Evolutionary conservation across 2,329 filamentous ascomycete species (phyloP), one percentile per base, ranked within the genome.

Genomic region (Dryadomyces sulphureus): DNA sequence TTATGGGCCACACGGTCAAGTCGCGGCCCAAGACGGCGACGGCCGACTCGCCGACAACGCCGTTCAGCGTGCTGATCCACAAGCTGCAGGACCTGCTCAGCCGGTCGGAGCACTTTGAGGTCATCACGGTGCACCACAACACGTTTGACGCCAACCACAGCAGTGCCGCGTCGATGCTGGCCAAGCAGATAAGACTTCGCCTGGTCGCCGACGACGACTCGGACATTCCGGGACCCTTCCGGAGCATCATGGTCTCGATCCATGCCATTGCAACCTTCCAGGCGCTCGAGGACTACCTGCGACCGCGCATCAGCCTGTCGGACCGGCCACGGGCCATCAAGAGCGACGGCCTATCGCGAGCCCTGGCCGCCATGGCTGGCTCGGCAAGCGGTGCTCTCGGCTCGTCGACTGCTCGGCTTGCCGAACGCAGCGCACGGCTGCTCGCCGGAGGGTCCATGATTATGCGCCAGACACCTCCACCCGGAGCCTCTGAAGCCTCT

Each of bases 241-340:
- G 85, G 20, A 94, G 90, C 54, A 93, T 98, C 52, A 95, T 95
- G 83, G 92, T 98, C 1, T 94, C 88, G 0, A 98, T 98, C 48
- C 92, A 98, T 60, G 92, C 92, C 16, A 96, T 98, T 57, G 90
- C 92, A 2, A 96, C 89, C 0, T 96, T 98, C 68, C 96, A 95
- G 61, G 85, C 90, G 0, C 67, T 98, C 21, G 92, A 96, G 58
- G 92, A 98, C 59, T 98, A 96, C 60, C 71, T 98, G 38, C 81
- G 92, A 34, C 92, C 92, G 7, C 77, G 90, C 50, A 94, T 98
- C 49, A 87, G 73, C 55, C 61, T 92, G 14, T 79, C 84, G 3
- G 88, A 94, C 52, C 77, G 85, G 19, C 77, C 84, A 12, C 73
- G 80, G 38, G 69, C 67, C 9, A 69, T 73, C 25, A 73, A 81